Evolutionary conservation across 768 basidiomycete genomes (phyloP), one percentile per base, ranked within the genome.

Genomic region (Suillus subluteus): DNA sequence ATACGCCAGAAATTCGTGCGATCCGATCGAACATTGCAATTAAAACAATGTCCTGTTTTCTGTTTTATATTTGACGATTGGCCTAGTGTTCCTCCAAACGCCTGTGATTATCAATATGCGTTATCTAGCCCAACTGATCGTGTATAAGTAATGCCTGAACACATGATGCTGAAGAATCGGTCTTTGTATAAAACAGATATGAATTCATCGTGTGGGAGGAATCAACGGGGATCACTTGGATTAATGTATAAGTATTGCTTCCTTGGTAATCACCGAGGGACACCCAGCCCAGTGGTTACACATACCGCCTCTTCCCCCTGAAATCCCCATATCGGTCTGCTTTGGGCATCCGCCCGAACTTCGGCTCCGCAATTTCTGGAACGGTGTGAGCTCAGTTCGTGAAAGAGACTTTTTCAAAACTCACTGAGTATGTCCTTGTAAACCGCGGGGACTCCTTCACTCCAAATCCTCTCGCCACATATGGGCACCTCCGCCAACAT

Each of bases 391-490:
- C 30, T 67, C n/a, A 32, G 32, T 8, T 6, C 6, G 26, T 21
- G 59, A 54, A 6, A 21, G 52, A 8, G 15, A 65, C 38, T 6
- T 35, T 35, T 16, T 6, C 13, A 3, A 26, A 44, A 87, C 92
- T 79, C 73, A 91, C 94, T 83, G 67, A 95, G 79, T 41, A 89
- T 78, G 68, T 88, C 83, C 67, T 73, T 72, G 79, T 95, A 92
- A 66, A 95, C 88, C 11, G 81, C 83, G 26, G 82, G 81, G 16
- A 94, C 91, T 11, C 82, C 78, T 69, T 84, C 79, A 70, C 88
- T 83, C 93, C 94, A 96, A 48, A 88, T n/a, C 82, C 69, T 87
- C 87, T 73, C 95, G 83, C 87, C 90, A 96, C 89, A 96, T 93
- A 76, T 91, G 89, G 6, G 82, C 88, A 7, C 91, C 95, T 23